Evolutionary conservation across 1,284 basidiomycete species (phyloP), one percentile per base, ranked within the genome.

Genomic region (Apiotrichum brassicae): DNA sequence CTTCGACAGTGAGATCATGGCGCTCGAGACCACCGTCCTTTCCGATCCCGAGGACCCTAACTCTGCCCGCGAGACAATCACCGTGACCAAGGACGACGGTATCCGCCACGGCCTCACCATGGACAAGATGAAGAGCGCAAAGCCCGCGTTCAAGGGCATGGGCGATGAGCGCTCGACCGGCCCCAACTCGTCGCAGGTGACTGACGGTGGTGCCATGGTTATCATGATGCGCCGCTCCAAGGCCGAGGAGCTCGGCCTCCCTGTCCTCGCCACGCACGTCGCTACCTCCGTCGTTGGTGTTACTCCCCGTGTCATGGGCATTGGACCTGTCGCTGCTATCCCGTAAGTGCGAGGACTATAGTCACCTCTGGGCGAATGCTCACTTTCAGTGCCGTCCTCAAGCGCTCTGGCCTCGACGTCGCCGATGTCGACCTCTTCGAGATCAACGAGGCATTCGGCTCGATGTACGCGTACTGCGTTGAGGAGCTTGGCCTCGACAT

Each of bases 371-470:
- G 44, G n/a, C 30, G 18, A 32, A 16, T 11, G n/a, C 45, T 38
- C 3, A 39, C 45, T 6, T 14, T 11, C 28, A 58, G 47, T 11
- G 49, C 52, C 28, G 49, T 54, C 2, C 81, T 92, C 51, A 75
- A 81, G 64, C 81, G 82, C 66, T 77, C 80, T 2, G 86, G 87
- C 9, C 75, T 93, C 48, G 70, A 71, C 38, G 76, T 76, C 56
- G 76, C 79, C 47, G 90, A 93, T 57, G 76, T 93, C 58, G 87
- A 93, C 75, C 86, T 93, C 65, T 94, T 77, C 74, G 90, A 94
- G 62, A 74, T 75, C 61, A 93, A 93, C 68, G 89, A 93, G 53
- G 87, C 87, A 0, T 90, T 90, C 61, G 85, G 87, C n/a, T 87
- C 85, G 0, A 86, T 87, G 76, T 85, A 81, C 56, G 81, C 87